phyloP scores from a whole-genome alignment of 768 basidiomycete species.

The Cubamyces sp. region DNA sequence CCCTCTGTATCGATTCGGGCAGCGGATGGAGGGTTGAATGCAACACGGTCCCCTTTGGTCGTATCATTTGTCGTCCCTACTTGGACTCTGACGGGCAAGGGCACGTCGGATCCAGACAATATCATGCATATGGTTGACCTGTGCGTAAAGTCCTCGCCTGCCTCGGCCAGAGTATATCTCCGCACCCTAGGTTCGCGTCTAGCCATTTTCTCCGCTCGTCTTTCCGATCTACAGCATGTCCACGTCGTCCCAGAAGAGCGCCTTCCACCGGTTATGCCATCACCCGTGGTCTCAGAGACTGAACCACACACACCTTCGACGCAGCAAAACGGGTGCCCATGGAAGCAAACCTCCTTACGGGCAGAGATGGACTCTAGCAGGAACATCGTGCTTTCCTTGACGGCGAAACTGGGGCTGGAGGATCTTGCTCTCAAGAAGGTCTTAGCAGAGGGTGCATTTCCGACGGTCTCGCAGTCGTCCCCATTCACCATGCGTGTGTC shows the following conservation, averaged over 20 bases:
- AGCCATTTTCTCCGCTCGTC: constrained; percentile 24
- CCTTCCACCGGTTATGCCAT: constrained; percentile 13
- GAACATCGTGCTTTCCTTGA: constrained; percentile 4
- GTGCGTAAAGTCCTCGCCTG: neutral
- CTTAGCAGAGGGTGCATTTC: constrained; percentile 20
- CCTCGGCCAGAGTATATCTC: constrained; percentile 25
- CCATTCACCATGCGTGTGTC: constrained; percentile 37
- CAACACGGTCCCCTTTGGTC: constrained; percentile 2
- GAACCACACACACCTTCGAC: neutral
- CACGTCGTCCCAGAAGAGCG: constrained; percentile 29
- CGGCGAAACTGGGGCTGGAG: constrained; percentile 15
- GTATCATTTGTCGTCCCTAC: constrained; percentile 33
- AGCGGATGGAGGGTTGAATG: neutral
- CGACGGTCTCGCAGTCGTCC: constrained; percentile 31
- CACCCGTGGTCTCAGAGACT: neutral
- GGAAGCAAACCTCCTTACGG: neutral
- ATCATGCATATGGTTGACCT: neutral
- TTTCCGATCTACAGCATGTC: constrained; percentile 25
- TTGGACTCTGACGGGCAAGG: constrained; percentile 21
- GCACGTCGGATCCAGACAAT: neutral
- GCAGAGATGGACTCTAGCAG: constrained; percentile 21
- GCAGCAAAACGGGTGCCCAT: neutral
- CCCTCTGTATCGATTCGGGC: constrained; percentile 15
- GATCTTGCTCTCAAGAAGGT: constrained; percentile 1
- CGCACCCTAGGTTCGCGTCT: constrained; percentile 33